Percentiles rank a stretch among this genome's conserved stretches.
Evolutionary conservation across 495 filamentous ascomycete species (phyloP).

Genomic region (Penicillium alfredii): DNA sequence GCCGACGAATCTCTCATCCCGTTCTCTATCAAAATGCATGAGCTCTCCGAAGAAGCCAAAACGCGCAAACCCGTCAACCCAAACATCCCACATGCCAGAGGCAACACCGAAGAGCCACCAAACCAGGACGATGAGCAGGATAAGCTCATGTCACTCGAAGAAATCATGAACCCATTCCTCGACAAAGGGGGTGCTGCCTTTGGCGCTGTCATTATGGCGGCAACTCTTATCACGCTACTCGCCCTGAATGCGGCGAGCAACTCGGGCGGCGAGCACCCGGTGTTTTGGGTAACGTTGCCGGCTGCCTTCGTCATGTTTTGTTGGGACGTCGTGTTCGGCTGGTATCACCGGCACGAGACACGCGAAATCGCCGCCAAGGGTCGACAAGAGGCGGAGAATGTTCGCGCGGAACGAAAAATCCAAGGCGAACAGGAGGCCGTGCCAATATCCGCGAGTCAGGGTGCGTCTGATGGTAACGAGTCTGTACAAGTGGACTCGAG

Average conservation of each 20-base stretch:
- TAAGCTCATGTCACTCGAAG: slow-evolving; percentile 54
- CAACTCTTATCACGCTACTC: slow-evolving; percentile 53
- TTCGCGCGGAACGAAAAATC: slow-evolving; percentile 32
- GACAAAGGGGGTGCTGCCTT: slow-evolving; percentile 57
- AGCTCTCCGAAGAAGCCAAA: slow-evolving; percentile 48
- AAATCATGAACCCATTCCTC: slow-evolving; percentile 66
- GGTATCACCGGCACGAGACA: slow-evolving; percentile 51
- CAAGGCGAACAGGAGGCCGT: no score
- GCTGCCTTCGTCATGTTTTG: slow-evolving; percentile 57
- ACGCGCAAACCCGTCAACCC: slow-evolving; percentile 55
- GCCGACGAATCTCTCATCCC: slow-evolving; percentile 56
- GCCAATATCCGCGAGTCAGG: no score
- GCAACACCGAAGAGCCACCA: slow-evolving; percentile 49
- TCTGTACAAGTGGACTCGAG: no score
- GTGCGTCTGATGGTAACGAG: no score
- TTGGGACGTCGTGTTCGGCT: slow-evolving; percentile 55
- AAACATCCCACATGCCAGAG: slow-evolving; percentile 57
- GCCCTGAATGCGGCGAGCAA: slow-evolving; percentile 52
- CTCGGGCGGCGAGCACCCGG: slow-evolving; percentile 28
- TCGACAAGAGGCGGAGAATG: slow-evolving; percentile 43
- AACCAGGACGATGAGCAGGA: slow-evolving; percentile 27
- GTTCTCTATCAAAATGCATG: slow-evolving; percentile 55
- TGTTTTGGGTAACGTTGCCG: slow-evolving; percentile 57
- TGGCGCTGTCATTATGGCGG: slow-evolving; percentile 55
- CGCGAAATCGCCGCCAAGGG: slow-evolving; percentile 53